Evolutionary conservation across 176 grass and related monocot genomes (phyloP).

Genomic region (Poa annua): DNA sequence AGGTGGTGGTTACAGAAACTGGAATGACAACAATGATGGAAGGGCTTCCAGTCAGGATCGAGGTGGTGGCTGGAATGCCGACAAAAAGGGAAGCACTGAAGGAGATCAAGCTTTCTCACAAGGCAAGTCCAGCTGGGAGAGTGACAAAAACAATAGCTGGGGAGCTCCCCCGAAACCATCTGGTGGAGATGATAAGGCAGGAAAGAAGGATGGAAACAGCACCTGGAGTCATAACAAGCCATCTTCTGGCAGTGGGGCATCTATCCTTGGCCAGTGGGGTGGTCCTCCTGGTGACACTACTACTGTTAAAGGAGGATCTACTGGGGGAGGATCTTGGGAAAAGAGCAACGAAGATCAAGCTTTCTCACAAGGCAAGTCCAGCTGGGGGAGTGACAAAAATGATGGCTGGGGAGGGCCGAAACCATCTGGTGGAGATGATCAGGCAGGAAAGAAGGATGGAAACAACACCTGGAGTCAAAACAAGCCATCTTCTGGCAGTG

Average conservation of each 20-base stretch:
- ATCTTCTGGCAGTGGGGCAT: slow-evolving; percentile 18
- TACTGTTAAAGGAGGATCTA: not conserved
- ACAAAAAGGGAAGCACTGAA: slow-evolving; percentile 37
- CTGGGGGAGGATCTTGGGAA: not conserved
- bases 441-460: slow-evolving; percentile 32
- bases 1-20: slow-evolving; percentile 38
- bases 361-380: slow-evolving; percentile 37
- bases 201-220: slow-evolving; percentile 36
- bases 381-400: slow-evolving; percentile 42
- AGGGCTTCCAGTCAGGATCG: slow-evolving; percentile 30
- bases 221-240: slow-evolving; percentile 41
- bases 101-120: slow-evolving; percentile 31
- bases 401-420: slow-evolving; percentile 42
- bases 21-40: slow-evolving; percentile 38
- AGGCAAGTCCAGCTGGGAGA: slow-evolving; percentile 40
- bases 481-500: slow-evolving; percentile 30
- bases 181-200: slow-evolving; percentile 35
- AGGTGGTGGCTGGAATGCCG: slow-evolving; percentile 40
- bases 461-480: slow-evolving; percentile 39
- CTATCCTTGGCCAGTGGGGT: slow-evolving; percentile 43
- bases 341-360: not conserved
- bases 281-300: not conserved
- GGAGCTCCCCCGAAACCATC: slow-evolving; percentile 22
- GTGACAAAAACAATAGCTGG: slow-evolving; percentile 45
- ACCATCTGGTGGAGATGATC: slow-evolving; percentile 34